These are phyloP conservation scores for Pichia insulana DNA, from an alignment of 805 yeast genomes.

Conservation along the genomic window DNA sequence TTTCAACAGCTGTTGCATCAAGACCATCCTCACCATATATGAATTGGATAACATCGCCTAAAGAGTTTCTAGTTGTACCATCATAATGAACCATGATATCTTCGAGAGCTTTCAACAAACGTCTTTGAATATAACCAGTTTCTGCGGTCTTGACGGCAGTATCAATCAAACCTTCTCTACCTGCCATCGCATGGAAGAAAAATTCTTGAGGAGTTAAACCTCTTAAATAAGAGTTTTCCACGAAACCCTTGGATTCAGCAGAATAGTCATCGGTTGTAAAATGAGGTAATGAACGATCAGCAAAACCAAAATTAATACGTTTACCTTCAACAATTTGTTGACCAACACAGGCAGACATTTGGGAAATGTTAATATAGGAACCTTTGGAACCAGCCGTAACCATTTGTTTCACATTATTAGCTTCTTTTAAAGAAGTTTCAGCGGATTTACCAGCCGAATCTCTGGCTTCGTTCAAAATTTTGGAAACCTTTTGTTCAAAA, in stretches of 20 bases:
- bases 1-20: constrained; percentile 97
- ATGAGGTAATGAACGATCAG: constrained; percentile 94
- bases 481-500: constrained; percentile 93
- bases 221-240: constrained; percentile 92
- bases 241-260: constrained; percentile 97
- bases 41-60: constrained; percentile 94
- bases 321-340: constrained; percentile 99
- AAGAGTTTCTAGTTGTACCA: constrained; percentile 95
- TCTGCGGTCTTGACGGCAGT: constrained; percentile 99
- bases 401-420: constrained; percentile 97
- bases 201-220: constrained; percentile 98
- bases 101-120: constrained; percentile 94
- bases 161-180: constrained; percentile 99
- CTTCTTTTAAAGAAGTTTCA: constrained; percentile 88
- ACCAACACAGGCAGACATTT: constrained; percentile 99
- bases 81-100: constrained; percentile 95
- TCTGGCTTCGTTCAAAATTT: constrained; percentile 95
- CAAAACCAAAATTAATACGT: constrained; percentile 96
- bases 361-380: constrained; percentile 96
- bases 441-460: constrained; percentile 99
- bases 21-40: constrained; percentile 98
- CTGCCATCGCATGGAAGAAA: constrained; percentile 99
- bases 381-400: constrained; percentile 99
- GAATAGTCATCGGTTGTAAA: constrained; percentile 97
- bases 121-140: constrained; percentile 96